phyloP scores from a whole-genome alignment of 2,329 filamentous ascomycete genomes.

The Talaromyces atroroseus region DNA sequence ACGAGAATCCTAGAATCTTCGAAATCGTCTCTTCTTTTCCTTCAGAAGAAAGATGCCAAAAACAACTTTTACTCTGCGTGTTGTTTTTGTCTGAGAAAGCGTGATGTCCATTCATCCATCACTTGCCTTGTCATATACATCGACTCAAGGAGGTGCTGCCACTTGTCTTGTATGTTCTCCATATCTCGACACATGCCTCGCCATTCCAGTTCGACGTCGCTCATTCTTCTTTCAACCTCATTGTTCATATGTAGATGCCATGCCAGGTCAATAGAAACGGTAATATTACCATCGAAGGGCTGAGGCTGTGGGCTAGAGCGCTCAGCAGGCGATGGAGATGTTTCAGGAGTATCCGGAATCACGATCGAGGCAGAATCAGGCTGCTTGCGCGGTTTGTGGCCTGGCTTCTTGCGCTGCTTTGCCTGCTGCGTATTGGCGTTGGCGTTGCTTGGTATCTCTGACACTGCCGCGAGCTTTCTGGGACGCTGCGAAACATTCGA shows the following conservation, averaged over 20 bases:
- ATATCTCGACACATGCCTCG: not conserved
- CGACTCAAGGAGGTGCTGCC: not conserved
- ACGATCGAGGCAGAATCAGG: not conserved
- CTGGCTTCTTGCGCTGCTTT: constrained; percentile 2
- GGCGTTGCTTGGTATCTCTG: not conserved
- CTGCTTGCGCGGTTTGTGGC: not conserved
- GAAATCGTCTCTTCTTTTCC: too few species aligned
- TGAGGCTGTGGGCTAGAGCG: not conserved
- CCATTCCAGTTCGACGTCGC: not conserved
- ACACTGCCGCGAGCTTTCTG: not conserved
- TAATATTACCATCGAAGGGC: not conserved
- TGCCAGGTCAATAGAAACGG: not conserved
- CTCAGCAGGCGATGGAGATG: not conserved
- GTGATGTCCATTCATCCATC: not conserved
- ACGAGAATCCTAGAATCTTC: not conserved
- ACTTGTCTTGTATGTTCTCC: not conserved
- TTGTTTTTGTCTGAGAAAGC: not conserved
- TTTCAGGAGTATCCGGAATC: not conserved
- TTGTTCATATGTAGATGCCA: not conserved
- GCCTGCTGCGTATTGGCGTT: not conserved
- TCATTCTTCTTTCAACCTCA: not conserved
- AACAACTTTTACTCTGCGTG: not conserved
- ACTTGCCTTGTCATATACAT: not conserved
- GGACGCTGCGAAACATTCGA: not conserved
- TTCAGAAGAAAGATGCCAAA: not conserved